phyloP scores from a whole-genome alignment of 208 protist genomes.

The Leishmania lainsoni region DNA sequence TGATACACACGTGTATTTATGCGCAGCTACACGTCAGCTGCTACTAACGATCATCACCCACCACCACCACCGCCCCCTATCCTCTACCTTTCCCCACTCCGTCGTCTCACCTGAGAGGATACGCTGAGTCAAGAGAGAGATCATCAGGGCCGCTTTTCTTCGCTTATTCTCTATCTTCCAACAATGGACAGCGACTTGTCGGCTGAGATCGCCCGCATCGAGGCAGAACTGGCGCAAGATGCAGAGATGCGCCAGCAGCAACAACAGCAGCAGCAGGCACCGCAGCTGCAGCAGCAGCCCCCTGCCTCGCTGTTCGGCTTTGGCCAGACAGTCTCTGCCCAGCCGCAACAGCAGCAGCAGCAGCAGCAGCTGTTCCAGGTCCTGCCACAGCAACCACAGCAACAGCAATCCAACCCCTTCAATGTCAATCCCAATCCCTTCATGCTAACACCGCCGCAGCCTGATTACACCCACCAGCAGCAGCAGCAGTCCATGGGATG shows the following conservation, averaged over 20 bases:
- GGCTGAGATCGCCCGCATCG: conserved; percentile 77
- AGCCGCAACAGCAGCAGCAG: conserved; percentile 35
- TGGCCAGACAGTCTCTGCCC: conserved; percentile 17
- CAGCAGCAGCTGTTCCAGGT: conserved; percentile 30
- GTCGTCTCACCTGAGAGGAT: not conserved
- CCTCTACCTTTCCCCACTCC: not conserved
- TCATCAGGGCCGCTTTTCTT: conserved; percentile 1
- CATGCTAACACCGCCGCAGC: conserved; percentile 18
- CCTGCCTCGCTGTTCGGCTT: conserved; percentile 22
- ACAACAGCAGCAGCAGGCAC: conserved; percentile 42
- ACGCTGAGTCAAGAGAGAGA: not conserved
- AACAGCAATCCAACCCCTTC: conserved; percentile 19
- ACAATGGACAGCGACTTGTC: conserved; percentile 74
- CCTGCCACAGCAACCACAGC: conserved; percentile 26
- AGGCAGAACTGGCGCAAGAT: conserved; percentile 76
- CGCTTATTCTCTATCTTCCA: not conserved
- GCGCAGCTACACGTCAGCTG: not conserved
- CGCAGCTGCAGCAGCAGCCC: conserved; percentile 22
- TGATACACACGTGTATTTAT: not conserved
- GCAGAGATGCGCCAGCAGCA: conserved; percentile 55
- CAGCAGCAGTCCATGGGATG: conserved; percentile 11
- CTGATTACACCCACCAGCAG: conserved; percentile 18
- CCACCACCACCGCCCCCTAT: not conserved
- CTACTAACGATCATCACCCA: not conserved
- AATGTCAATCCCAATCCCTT: conserved; percentile 28